Percentiles rank a stretch among this genome's conserved stretches.
phyloP scores from a whole-genome alignment of 1,139 yeast species.

The Zygoascus sp. region DNA sequence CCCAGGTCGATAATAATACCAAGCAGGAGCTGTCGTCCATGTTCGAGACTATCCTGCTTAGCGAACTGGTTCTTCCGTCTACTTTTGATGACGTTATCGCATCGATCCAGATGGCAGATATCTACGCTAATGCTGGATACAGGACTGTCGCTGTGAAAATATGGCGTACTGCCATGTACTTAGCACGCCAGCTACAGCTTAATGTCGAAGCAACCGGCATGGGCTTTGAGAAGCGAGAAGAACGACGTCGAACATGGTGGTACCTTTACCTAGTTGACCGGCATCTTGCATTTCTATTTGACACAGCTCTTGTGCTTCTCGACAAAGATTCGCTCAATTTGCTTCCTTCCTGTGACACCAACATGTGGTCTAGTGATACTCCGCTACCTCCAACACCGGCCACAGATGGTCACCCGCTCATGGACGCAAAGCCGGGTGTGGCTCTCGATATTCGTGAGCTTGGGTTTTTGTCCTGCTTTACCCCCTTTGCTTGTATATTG shows the following conservation, averaged over 20 bases:
- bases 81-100: conserved; percentile 40
- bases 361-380: conserved; percentile 29
- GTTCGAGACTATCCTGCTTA: conserved; percentile 14
- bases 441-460: conserved; percentile 1
- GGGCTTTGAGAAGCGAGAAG: conserved; percentile 38
- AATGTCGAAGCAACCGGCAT: conserved; percentile 30
- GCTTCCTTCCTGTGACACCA: conserved; percentile 37
- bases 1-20: neutral
- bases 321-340: conserved; percentile 36
- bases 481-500: conserved; percentile 5
- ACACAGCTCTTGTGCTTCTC: conserved; percentile 33
- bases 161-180: conserved; percentile 39
- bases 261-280: conserved; percentile 40
- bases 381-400: conserved; percentile 16
- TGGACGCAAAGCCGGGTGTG: conserved; percentile 2
- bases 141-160: conserved; percentile 38
- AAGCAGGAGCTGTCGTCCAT: conserved; percentile 8
- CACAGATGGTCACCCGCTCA: neutral
- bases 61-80: conserved; percentile 24
- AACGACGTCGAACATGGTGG: conserved; percentile 44
- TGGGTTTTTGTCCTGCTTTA: conserved; percentile 5
- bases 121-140: conserved; percentile 40
- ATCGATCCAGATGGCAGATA: conserved; percentile 37
- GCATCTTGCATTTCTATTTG: conserved; percentile 40
- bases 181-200: conserved; percentile 34